A percentile compares a stretch with the other conserved stretches of the same genome.
Conservation (phyloP, 495 filamentous ascomycete species). For the Podospora fimiseda region DNA sequence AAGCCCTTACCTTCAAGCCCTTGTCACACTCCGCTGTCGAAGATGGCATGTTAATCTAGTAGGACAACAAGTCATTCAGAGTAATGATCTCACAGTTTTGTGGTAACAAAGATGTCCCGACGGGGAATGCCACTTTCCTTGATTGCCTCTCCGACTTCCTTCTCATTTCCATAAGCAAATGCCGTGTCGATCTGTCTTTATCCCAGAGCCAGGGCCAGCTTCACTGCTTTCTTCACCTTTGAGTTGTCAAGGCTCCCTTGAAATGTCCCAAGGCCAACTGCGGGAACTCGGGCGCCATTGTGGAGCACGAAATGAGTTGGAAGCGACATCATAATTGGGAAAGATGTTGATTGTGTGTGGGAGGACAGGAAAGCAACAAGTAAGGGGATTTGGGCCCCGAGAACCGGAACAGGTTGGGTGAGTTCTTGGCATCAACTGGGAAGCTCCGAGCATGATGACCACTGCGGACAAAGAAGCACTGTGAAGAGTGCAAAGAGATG, state of each 20-base stretch:
- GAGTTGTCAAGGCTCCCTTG: slow-evolving; percentile 21
- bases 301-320: slow-evolving; percentile 17
- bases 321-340: slow-evolving; percentile 3
- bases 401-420: too few relatives aligned
- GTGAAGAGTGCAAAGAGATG: too few relatives aligned
- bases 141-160: slow-evolving; percentile 35
- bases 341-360: background rate
- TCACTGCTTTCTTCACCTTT: slow-evolving; percentile 29
- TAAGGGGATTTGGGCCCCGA: too few relatives aligned
- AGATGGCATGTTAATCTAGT: too few relatives aligned
- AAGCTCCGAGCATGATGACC: too few relatives aligned
- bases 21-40: too few relatives aligned
- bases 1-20: too few relatives aligned
- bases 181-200: slow-evolving; percentile 39
- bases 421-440: too few relatives aligned
- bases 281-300: slow-evolving; percentile 22
- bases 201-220: slow-evolving; percentile 26
- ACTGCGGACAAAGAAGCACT: too few relatives aligned
- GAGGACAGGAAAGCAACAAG: background rate
- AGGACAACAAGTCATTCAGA: too few relatives aligned
- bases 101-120: slow-evolving; percentile 34
- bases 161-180: slow-evolving; percentile 36
- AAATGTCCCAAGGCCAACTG: slow-evolving; percentile 28
- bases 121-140: slow-evolving; percentile 29
- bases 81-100: slow-evolving; percentile 34